Evolutionary conservation across 768 basidiomycete genomes (phyloP).

Genomic region (Austroboletus festivus): DNA sequence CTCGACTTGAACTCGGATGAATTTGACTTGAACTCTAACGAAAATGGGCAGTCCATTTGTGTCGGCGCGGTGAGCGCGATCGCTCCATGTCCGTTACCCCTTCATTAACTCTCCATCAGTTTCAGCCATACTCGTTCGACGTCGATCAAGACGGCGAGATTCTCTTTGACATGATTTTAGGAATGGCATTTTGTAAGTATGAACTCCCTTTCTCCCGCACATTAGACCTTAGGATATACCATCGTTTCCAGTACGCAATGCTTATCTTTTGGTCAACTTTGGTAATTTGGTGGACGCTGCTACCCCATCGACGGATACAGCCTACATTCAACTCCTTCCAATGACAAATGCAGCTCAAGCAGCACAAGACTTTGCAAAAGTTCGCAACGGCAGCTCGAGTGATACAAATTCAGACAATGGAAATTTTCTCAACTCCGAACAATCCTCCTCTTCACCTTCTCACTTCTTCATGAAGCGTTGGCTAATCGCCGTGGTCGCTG

Average conservation of each 20-base stretch:
- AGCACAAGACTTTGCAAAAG: slow-evolving; percentile 10
- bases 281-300: slow-evolving; percentile 56
- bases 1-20: slow-evolving; percentile 48
- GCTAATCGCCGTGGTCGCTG: slow-evolving; percentile 19
- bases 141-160: slow-evolving; percentile 23
- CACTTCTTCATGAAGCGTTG: not conserved
- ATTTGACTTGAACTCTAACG: slow-evolving; percentile 9
- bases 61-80: slow-evolving; percentile 42
- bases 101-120: slow-evolving; percentile 37
- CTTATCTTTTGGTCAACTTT: slow-evolving; percentile 60
- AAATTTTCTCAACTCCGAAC: slow-evolving; percentile 36
- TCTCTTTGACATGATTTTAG: slow-evolving; percentile 61
- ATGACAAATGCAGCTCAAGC: slow-evolving; percentile 48
- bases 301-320: slow-evolving; percentile 35
- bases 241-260: slow-evolving; percentile 53
- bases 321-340: slow-evolving; percentile 64
- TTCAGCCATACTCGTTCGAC: slow-evolving; percentile 62
- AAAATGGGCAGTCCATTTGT: slow-evolving; percentile 31
- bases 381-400: slow-evolving; percentile 6
- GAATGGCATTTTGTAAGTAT: slow-evolving; percentile 65
- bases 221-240: not conserved
- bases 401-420: slow-evolving; percentile 28
- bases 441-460: slow-evolving; percentile 32
- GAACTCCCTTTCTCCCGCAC: not conserved
- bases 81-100: not conserved